phyloP scores from a whole-genome alignment of 768 basidiomycete species.

The Tremella yokohamensis region DNA sequence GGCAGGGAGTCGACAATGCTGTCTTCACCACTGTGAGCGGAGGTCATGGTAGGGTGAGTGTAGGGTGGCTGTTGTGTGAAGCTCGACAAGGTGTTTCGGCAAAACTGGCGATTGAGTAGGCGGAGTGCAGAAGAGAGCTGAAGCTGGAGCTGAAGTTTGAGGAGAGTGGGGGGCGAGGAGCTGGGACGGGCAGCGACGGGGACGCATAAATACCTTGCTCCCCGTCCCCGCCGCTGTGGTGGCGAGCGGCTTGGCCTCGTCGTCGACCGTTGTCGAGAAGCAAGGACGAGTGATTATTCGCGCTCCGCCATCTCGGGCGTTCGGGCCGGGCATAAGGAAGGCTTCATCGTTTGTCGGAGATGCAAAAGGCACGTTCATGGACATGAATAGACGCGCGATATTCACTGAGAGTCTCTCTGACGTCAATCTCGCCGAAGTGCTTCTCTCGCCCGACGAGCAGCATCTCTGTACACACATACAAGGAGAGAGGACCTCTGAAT shows the following conservation, averaged over 20 bases:
- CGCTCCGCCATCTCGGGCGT: too few species aligned
- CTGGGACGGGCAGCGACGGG: background rate
- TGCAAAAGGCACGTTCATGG: too few species aligned
- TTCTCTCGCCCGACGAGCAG: background rate
- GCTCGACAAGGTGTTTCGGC: too few species aligned
- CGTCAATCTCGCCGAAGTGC: background rate
- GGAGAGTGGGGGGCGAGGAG: background rate
- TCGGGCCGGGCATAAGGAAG: too few species aligned
- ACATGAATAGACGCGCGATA: too few species aligned
- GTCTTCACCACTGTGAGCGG: too few species aligned
- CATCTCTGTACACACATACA: background rate
- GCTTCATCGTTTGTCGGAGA: too few species aligned
- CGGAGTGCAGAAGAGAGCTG: background rate
- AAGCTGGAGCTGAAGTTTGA: background rate
- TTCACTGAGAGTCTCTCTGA: too few species aligned
- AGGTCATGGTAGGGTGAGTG: too few species aligned
- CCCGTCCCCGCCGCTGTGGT: background rate
- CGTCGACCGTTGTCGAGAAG: background rate
- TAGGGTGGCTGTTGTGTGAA: too few species aligned
- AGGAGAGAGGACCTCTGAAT: slow-evolving; percentile 1
- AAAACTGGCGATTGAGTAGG: too few species aligned
- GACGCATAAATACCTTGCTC: background rate
- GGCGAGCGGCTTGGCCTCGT: background rate
- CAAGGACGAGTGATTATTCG: background rate
- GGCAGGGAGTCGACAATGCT: too few species aligned